Evolutionary conservation across 345 rosid genomes (phyloP).

Genomic region (Kandelia obovata): DNA sequence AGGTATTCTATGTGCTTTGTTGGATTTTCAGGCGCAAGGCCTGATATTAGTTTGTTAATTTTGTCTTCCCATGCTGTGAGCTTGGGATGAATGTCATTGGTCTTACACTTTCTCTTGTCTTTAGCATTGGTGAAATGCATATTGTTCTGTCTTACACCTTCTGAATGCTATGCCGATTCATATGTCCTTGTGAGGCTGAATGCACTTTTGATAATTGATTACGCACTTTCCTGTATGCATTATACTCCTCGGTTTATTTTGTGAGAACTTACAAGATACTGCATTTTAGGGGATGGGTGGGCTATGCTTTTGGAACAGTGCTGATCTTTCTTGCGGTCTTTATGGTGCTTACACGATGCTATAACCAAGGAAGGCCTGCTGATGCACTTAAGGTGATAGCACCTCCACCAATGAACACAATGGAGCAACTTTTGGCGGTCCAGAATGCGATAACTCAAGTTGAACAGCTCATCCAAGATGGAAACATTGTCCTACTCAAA

Average conservation of each 20-base stretch:
- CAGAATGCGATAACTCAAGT: conserved; percentile 76
- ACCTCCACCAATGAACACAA: conserved; percentile 80
- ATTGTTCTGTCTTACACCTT: too few relatives aligned
- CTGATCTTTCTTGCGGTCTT: conserved; percentile 51
- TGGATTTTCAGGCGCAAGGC: too few relatives aligned
- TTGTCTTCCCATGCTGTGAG: too few relatives aligned
- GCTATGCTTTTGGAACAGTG: conserved; percentile 49
- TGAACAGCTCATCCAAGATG: conserved; percentile 79
- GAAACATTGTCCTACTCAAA: conserved; percentile 79
- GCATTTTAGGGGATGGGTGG: conserved; percentile 60
- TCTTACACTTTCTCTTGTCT: too few relatives aligned
- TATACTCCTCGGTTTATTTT: neutral
- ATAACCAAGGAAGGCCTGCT: conserved; percentile 50
- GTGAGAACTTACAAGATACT: conserved; percentile 5
- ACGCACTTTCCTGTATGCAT: neutral
- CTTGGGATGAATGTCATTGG: too few relatives aligned
- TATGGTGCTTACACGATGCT: conserved; percentile 58
- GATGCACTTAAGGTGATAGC: conserved; percentile 66
- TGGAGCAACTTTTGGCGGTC: conserved; percentile 96
- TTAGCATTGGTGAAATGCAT: too few relatives aligned
- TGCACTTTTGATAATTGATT: neutral
- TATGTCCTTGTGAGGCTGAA: neutral
- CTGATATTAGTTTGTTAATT: too few relatives aligned
- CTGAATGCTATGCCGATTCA: too few relatives aligned
- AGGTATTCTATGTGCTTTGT: too few relatives aligned